Conservation (phyloP, 23 red algal genomes). For the Porphyridium purpureum region DNA sequence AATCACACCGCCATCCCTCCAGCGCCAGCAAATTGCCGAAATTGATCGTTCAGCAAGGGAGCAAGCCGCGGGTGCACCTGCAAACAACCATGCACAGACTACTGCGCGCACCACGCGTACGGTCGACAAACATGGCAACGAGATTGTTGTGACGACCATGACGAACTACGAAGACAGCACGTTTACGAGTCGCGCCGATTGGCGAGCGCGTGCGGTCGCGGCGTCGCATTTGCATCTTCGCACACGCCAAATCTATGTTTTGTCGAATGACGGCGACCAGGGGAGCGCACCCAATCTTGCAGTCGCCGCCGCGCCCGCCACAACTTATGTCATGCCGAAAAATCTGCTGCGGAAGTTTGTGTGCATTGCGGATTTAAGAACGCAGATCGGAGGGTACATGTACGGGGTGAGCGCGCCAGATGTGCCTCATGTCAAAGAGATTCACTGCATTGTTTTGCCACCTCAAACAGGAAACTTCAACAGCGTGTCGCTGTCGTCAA, state of each 20-base stretch:
- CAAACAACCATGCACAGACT: slow-evolving; percentile 34
- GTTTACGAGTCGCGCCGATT: slow-evolving; percentile 75
- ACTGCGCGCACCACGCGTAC: slow-evolving; percentile 59
- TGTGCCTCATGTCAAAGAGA: slow-evolving; percentile 45
- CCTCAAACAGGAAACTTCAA: slow-evolving; percentile 65
- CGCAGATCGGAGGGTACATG: slow-evolving; percentile 59
- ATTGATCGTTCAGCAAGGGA: slow-evolving; percentile 76
- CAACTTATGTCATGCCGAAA: slow-evolving; percentile 69
- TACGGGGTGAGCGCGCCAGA: slow-evolving; percentile 56
- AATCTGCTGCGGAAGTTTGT: slow-evolving; percentile 73
- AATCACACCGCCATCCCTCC: slow-evolving; percentile 61
- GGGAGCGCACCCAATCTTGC: slow-evolving; percentile 34
- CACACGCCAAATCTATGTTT: slow-evolving; percentile 71
- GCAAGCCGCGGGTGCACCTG: slow-evolving; percentile 49
- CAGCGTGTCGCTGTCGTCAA: slow-evolving; percentile 39
- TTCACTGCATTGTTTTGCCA: slow-evolving; percentile 52
- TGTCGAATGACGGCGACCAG: slow-evolving; percentile 16
- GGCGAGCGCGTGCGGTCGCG: slow-evolving; percentile 63
- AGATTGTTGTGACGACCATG: slow-evolving; percentile 68
- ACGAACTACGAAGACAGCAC: slow-evolving; percentile 69
- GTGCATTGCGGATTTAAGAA: slow-evolving; percentile 52
- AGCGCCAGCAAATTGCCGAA: slow-evolving; percentile 86
- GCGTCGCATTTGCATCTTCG: slow-evolving; percentile 70
- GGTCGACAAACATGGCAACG: slow-evolving; percentile 50
- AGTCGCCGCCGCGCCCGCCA: slow-evolving; percentile 19